Evolutionary conservation across 2,329 filamentous ascomycete genomes (phyloP), one percentile per base, ranked within the genome.

Genomic region (Corynespora cassiicola): DNA sequence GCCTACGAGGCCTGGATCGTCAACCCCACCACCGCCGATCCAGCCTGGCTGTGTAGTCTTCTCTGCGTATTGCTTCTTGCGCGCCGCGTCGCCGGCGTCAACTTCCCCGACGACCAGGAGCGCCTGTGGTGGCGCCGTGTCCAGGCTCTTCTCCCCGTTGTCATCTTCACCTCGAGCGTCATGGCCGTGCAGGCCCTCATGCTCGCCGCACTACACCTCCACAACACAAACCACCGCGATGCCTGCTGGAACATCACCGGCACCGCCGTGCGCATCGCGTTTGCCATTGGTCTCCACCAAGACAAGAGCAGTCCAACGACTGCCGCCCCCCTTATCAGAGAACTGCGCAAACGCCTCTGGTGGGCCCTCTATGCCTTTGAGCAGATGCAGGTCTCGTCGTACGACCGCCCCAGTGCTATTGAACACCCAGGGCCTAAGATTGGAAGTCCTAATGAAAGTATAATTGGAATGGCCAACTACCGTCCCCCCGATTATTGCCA

Each of bases 281-380:
- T 70, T 23, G 71, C 71, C 15, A 72, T 74, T 20, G 71, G 71
- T 15, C 58, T 75, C 32, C 71, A 74, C 41, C 70, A 71, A 36
- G 70, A 72, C 45, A 66, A 61, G 25, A 57, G 63, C 11, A 68
- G 65, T 38, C n/a, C n/a, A n/a, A 57, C 57, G 1, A 47, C 47
- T 10, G 58, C 69, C 32, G 66, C 62, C 2, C 68, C 67, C 4
- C 51, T 71, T 2, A 53, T 59, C 3, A 49, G 65, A 12, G 76
- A 79, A 45, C 54, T 77, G 41, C 72, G 74, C 4, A 76, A 72
- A 46, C 66, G 77, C 1, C 42, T 81, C 9, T 82, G 78, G 78
- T 81, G 76, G 76, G 59, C 62, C 1, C 50, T 82, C 1, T 80
- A 72, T 50, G 60, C 65, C 1, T 54, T 79, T 11, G 79, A 81